These are phyloP conservation scores for Pythium vanterpoolii DNA, from an alignment of 352 stramenopile species.

Conservation along the genomic window DNA sequence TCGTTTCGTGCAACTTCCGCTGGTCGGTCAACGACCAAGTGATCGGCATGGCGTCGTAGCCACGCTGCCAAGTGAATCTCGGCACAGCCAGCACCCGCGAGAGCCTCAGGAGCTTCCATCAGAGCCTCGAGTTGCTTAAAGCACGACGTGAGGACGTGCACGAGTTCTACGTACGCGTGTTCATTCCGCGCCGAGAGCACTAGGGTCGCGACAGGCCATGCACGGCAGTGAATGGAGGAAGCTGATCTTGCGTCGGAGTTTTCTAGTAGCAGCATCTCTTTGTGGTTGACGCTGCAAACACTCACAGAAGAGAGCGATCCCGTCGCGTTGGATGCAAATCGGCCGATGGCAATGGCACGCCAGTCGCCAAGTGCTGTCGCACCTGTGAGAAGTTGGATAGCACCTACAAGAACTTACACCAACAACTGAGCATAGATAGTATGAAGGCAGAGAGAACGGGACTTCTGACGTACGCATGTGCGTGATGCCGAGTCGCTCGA, in stretches of 20 bases:
- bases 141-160: slow-evolving; percentile 34
- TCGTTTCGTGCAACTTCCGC: neutral
- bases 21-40: slow-evolving; percentile 11
- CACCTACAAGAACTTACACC: slow-evolving; percentile 20
- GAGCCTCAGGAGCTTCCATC: slow-evolving; percentile 32
- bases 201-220: slow-evolving; percentile 40
- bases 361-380: slow-evolving; percentile 46
- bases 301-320: slow-evolving; percentile 45
- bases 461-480: slow-evolving; percentile 64
- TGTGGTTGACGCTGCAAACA: slow-evolving; percentile 30
- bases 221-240: neutral
- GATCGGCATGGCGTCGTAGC: slow-evolving; percentile 30
- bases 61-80: slow-evolving; percentile 47
- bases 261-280: slow-evolving; percentile 29
- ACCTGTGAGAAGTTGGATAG: slow-evolving; percentile 48
- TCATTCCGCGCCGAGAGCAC: slow-evolving; percentile 31
- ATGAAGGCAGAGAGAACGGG: neutral
- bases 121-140: slow-evolving; percentile 38
- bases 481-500: slow-evolving; percentile 43
- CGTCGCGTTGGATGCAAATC: slow-evolving; percentile 19
- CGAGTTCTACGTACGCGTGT: slow-evolving; percentile 44
- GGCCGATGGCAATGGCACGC: slow-evolving; percentile 19
- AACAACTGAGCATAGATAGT: neutral
- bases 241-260: neutral
- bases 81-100: slow-evolving; percentile 47